These are phyloP conservation scores for Cladobotryum mycophilum DNA, from an alignment of 2,329 filamentous ascomycete genomes.

Conservation along the genomic window DNA sequence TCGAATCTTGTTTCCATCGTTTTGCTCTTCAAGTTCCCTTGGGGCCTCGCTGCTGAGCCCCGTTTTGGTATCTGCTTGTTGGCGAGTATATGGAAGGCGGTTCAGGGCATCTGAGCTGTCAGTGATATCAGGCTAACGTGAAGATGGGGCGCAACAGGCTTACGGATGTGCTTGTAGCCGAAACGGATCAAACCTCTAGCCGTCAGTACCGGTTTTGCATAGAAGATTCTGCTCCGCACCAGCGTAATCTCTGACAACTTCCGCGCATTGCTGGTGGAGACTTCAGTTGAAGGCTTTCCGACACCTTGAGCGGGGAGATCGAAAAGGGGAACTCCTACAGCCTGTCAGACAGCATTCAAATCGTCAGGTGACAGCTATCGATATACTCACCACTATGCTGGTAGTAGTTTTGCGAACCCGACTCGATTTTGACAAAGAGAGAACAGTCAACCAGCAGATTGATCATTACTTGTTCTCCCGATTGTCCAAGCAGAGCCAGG, in stretches of 20 bases:
- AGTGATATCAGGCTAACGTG: too few species aligned
- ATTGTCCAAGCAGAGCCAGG: constrained; percentile 65
- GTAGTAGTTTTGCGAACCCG: constrained; percentile 59
- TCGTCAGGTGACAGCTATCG: neutral
- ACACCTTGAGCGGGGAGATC: constrained; percentile 26
- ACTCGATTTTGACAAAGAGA: constrained; percentile 60
- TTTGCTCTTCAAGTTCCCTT: constrained; percentile 2
- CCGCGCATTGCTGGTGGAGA: constrained; percentile 8
- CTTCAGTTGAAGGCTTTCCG: neutral
- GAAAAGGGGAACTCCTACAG: constrained; percentile 41
- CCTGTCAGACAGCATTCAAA: constrained; percentile 6
- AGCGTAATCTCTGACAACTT: constrained; percentile 61
- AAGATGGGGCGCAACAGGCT: constrained; percentile 21
- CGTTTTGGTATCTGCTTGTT: neutral
- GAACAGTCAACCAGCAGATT: constrained; percentile 71
- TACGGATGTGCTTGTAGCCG: constrained; percentile 77
- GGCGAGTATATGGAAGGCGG: constrained; percentile 42
- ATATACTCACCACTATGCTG: constrained; percentile 67
- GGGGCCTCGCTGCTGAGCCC: neutral
- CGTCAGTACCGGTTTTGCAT: constrained; percentile 68
- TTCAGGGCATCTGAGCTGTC: constrained; percentile 66
- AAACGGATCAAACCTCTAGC: constrained; percentile 60
- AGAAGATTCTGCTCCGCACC: constrained; percentile 78
- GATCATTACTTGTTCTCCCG: constrained; percentile 71
- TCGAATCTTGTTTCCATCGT: constrained; percentile 52